Percentiles rank a stretch among this genome's conserved stretches.
Conservation (phyloP, 352 stramenopile species). For the Phytophthora idaei region DNA sequence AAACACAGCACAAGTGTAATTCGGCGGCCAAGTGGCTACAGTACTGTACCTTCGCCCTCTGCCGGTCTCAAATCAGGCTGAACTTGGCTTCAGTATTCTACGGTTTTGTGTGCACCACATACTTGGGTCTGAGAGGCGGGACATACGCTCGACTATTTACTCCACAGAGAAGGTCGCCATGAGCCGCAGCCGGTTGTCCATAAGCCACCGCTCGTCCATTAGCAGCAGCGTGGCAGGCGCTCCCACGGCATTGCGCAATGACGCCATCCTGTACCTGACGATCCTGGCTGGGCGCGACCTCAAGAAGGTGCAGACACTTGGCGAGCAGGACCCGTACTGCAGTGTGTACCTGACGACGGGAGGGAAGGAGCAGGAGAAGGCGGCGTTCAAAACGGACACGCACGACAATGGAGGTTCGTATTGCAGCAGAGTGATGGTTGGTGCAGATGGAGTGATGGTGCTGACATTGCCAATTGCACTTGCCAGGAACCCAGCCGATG, state of each 20-base stretch:
- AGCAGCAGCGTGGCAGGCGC: conserved; percentile 37
- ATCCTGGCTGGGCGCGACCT: conserved; percentile 67
- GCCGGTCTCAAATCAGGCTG: conserved; percentile 16
- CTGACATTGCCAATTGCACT: conserved; percentile 3
- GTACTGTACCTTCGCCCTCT: conserved; percentile 3
- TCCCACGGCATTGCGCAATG: conserved; percentile 57
- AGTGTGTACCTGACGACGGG: conserved; percentile 61
- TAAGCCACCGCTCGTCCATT: conserved; percentile 36
- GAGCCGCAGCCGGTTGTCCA: conserved; percentile 33
- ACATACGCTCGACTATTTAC: conserved; percentile 1
- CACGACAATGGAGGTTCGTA: conserved; percentile 70
- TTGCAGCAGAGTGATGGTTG: neutral
- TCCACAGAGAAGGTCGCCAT: conserved; percentile 10
- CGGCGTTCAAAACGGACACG: conserved; percentile 73
- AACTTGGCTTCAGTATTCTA: conserved; percentile 18
- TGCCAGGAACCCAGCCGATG: conserved; percentile 54
- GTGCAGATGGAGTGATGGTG: neutral
- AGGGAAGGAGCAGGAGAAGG: conserved; percentile 55
- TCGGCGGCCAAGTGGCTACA: conserved; percentile 4
- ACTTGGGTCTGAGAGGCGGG: conserved; percentile 12
- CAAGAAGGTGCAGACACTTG: conserved; percentile 72
- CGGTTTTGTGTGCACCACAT: conserved; percentile 13
- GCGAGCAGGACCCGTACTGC: conserved; percentile 80
- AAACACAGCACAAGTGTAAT: neutral
- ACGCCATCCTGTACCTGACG: conserved; percentile 75